Conservation (phyloP, 2,329 filamentous ascomycete genomes). For the Daldinia eschscholtzii region DNA sequence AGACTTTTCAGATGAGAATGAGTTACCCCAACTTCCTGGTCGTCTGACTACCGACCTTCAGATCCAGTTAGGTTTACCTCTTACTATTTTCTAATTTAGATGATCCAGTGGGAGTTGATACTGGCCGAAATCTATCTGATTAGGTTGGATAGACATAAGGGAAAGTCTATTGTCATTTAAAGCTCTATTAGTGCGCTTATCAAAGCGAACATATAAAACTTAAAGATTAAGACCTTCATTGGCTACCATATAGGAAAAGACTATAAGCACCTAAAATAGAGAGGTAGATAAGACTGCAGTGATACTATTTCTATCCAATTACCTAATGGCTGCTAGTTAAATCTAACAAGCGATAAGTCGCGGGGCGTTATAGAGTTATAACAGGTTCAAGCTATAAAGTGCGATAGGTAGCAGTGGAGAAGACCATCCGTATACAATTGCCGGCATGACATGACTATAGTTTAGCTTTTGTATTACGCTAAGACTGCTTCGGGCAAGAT, state of each 20-base stretch:
- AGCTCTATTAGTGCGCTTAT: background rate
- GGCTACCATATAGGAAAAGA: no score
- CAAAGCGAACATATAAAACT: no score
- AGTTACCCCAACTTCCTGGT: background rate
- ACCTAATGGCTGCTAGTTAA: background rate
- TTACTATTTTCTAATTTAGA: background rate
- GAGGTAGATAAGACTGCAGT: background rate
- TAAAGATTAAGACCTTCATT: no score
- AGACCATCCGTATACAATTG: background rate
- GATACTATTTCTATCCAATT: background rate
- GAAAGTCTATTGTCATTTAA: background rate
- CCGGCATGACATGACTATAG: background rate
- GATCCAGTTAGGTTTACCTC: background rate
- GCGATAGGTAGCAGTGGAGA: background rate
- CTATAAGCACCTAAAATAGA: no score
- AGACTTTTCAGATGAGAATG: background rate
- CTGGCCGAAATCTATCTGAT: background rate
- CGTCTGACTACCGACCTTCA: background rate
- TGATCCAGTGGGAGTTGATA: background rate
- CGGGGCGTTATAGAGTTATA: background rate
- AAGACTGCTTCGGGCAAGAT: no score
- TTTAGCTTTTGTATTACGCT: background rate
- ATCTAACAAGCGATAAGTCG: background rate
- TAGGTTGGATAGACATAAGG: background rate
- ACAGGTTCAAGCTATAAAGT: background rate